These are phyloP conservation scores for Spergularia bocconei DNA, from an alignment of 148 eudicot species.

Conservation along the genomic window DNA sequence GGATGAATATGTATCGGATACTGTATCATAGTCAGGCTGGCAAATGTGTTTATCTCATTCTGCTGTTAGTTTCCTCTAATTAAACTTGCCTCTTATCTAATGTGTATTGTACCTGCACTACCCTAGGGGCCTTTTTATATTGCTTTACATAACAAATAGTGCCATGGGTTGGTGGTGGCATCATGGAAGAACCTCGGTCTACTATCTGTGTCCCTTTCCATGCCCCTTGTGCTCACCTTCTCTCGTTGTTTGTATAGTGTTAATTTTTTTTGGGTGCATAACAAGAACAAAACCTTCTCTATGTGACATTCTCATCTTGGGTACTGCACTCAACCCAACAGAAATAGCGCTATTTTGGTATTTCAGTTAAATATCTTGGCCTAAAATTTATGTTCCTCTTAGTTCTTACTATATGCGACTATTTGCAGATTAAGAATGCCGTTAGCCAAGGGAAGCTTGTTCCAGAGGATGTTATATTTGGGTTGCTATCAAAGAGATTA, in stretches of 20 bases:
- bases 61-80: neutral
- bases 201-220: neutral
- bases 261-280: too few relatives aligned
- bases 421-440: slow-evolving; percentile 58
- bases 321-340: too few relatives aligned
- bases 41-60: neutral
- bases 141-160: too few relatives aligned
- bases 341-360: too few relatives aligned
- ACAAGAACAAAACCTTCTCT: too few relatives aligned
- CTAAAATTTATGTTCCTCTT: neutral
- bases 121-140: too few relatives aligned
- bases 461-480: slow-evolving; percentile 79
- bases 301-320: too few relatives aligned
- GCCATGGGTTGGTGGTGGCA: too few relatives aligned
- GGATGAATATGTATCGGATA: neutral
- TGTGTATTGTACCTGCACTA: neutral
- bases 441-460: slow-evolving; percentile 85
- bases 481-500: slow-evolving; percentile 71
- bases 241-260: neutral
- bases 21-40: neutral
- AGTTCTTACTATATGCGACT: slow-evolving; percentile 1
- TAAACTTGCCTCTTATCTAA: neutral
- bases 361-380: too few relatives aligned
- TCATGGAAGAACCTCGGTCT: too few relatives aligned
- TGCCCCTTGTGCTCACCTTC: neutral